These are phyloP conservation scores for Bromus sterilis DNA, from an alignment of 176 grass and related monocot genomes.

Conservation along the genomic window DNA sequence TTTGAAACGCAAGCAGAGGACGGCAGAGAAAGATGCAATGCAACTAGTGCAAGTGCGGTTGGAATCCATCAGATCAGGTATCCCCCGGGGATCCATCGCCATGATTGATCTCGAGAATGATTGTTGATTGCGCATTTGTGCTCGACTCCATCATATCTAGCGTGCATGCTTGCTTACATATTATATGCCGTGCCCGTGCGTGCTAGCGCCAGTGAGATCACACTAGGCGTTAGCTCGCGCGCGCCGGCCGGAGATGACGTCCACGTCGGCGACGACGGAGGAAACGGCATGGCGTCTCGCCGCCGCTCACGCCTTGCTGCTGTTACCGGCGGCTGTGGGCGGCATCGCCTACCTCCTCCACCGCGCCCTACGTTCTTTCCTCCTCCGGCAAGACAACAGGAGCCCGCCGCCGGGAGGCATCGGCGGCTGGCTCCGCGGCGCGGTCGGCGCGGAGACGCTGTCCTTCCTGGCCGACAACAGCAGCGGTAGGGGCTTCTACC, in stretches of 20 bases:
- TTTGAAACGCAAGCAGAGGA: neutral
- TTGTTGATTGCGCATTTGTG: too few species aligned
- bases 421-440: neutral
- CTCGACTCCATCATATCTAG: neutral
- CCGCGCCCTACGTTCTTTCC: neutral
- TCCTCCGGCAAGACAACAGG: neutral
- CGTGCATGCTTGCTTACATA: neutral
- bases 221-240: neutral
- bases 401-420: neutral
- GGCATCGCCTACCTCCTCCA: neutral
- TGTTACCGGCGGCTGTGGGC: neutral
- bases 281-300: neutral
- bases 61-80: slow-evolving; percentile 3
- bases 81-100: neutral
- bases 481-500: slow-evolving; percentile 69
- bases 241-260: neutral
- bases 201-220: neutral
- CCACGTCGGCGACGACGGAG: neutral
- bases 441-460: slow-evolving; percentile 40
- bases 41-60: neutral
- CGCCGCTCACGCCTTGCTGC: neutral
- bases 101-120: neutral
- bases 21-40: neutral
- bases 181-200: neutral
- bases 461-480: slow-evolving; percentile 56